Percentiles rank a stretch among this genome's conserved stretches.
phyloP scores from a whole-genome alignment of 768 basidiomycete species.

The Mycena rosella region DNA sequence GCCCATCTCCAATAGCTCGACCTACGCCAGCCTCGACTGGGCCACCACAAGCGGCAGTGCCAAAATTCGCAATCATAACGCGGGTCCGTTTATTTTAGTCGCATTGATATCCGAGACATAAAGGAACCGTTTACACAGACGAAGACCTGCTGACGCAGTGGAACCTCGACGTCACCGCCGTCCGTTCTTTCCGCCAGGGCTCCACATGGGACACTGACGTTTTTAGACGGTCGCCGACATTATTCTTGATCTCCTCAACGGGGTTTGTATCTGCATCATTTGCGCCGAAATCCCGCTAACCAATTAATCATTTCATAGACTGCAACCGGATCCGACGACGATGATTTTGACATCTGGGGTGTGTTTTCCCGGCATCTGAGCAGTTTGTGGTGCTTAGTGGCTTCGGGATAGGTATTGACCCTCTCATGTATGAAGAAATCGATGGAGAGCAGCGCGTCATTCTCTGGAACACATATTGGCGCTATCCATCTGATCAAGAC shows the following conservation, averaged over 20 bases:
- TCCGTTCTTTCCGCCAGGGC: slow-evolving; percentile 7
- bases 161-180: slow-evolving; percentile 31
- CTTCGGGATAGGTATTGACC: slow-evolving; percentile 31
- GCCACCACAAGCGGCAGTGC: slow-evolving; percentile 38
- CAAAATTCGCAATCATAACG: slow-evolving; percentile 35
- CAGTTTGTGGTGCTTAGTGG: neutral
- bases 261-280: slow-evolving; percentile 30
- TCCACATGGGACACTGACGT: neutral
- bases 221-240: slow-evolving; percentile 40
- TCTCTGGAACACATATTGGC: slow-evolving; percentile 40
- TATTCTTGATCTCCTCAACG: slow-evolving; percentile 39
- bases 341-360: slow-evolving; percentile 41
- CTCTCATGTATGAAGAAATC: slow-evolving; percentile 37
- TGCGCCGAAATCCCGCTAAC: neutral
- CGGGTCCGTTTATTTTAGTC: slow-evolving; percentile 25
- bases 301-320: slow-evolving; percentile 27
- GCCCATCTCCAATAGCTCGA: slow-evolving; percentile 35
- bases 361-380: neutral
- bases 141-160: slow-evolving; percentile 20
- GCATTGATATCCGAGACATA: neutral
- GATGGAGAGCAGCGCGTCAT: slow-evolving; percentile 33
- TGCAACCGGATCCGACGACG: slow-evolving; percentile 37
- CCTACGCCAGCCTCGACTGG: slow-evolving; percentile 38
- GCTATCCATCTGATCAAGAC: slow-evolving; percentile 31
- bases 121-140: slow-evolving; percentile 18